Base-by-base conservation (phyloP, 1,284 basidiomycete genomes). In the Amylostereum chailletii region DNA sequence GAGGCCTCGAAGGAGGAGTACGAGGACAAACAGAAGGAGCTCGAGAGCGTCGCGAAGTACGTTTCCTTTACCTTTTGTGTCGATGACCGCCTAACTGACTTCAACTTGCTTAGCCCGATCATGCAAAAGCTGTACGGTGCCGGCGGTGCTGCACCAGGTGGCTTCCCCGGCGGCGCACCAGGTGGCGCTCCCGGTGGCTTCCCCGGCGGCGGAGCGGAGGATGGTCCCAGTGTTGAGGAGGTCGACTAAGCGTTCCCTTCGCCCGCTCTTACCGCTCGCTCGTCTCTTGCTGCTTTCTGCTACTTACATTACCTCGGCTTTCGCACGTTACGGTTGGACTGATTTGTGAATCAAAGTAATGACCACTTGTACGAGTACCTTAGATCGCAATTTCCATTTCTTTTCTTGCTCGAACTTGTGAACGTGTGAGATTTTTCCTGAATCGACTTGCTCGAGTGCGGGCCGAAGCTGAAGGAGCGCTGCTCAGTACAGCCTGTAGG, bases 1-100 rank as follows among this genome's bases (percentile, higher is more conserved):
- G 92, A 97, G 69, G 96, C 83, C 8, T 86, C 85, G 57, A 96
- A 93, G 75, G 92, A 95, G 64, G 96, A 99, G 76, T 95, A 97
- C 73, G 88, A 93, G 69, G 79, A 79, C 65, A 89, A 86, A 73
- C 94, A 97, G 71, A 96, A 97, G 79, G 94, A 97, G 72, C 78
- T 99, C 52, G 95, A 99, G 75, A 74, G 65, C 8, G 67, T 94
- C 57, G 90, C 93, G 60, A 94, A 86, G 47, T 48, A 48, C 26
- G 47, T 42, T 26, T 45, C 34, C 29, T 34, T 29, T 9, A 4
- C 39, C 9, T 30, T 42, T 34, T 27, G n/a, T 9, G 38, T 36
- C 30, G 9, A 11, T n/a, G 34, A 5, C 3, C 7, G 1, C 11
- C 26, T 29, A 4, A 36, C 33, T 46, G 32, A 39, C 36, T 11